Base-by-base conservation (phyloP, 2,329 filamentous ascomycete genomes). In the Ophiocordyceps camponoti-leonardi region DNA sequence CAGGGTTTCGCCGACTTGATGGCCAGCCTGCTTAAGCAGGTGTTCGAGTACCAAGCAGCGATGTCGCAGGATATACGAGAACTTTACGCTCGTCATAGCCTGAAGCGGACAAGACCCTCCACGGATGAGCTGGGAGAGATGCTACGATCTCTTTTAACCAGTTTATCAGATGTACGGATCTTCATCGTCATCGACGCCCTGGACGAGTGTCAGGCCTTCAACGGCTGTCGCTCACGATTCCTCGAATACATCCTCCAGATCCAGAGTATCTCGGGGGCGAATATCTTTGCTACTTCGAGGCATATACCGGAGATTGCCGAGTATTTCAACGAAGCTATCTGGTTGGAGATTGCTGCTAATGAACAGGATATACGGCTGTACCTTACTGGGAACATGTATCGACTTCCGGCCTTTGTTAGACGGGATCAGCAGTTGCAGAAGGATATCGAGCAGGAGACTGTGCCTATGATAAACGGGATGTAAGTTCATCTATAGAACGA, bases 121-220 rank as follows among this genome's bases (percentile, higher is more conserved):
- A 13, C 31, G 2, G 39, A 46, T 0, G 46, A 54, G 14, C 30
- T 55, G 0, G 5, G 31, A 1, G 35, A 6, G 2, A 3, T 20
- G 2, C 48, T 57, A 1, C 35, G 39, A 0, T n/a, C 23, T 4
- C 43, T 52, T 4, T 23, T 8, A 2, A n/a, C 39, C 22, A 23
- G 22, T 6, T 23, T 0, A 7, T 19, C 0, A n/a, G 49, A 47
- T 13, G 28, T 37, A 0, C 44, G 42, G 22, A 41, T 49, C 0
- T 57, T 54, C 11, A 43, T 57, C 1, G 20, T 54, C 0, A 2
- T 55, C 1, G 55, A 59, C 26, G 55, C 52, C 0, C 52, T 63
- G 0, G 55, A 59, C 11, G 53, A 59, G 35, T 56, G 48, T 13
- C 42, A 44, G 1, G 3, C 23, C 6, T 23, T 23, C 11, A 19